Percentiles rank a stretch among this genome's conserved stretches.
Conservation (phyloP, 176 grass and related monocot species). For the Carex cristatella region DNA sequence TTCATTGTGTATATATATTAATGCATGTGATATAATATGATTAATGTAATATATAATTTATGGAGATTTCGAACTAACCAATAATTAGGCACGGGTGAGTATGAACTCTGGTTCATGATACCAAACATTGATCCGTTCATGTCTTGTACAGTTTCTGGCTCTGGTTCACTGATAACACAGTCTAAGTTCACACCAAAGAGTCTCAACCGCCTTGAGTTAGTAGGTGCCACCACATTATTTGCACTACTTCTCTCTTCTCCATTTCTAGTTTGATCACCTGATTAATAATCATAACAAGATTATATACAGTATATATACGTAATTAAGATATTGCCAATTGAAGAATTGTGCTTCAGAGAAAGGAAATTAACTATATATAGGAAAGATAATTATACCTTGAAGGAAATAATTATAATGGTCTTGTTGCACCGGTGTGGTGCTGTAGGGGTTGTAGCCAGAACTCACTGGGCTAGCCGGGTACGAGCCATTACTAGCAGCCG, state of each 20-base stretch:
- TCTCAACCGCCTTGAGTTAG: conserved; percentile 44
- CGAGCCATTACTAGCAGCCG: conserved; percentile 45
- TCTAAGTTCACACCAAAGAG: conserved; percentile 91
- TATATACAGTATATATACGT: neutral
- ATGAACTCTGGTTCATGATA: conserved; percentile 37
- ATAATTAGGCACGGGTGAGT: conserved; percentile 34
- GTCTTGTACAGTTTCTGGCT: conserved; percentile 17
- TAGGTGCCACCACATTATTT: conserved; percentile 16
- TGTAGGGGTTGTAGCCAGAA: conserved; percentile 11
- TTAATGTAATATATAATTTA: neutral
- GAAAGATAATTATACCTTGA: neutral
- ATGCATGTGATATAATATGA: conserved; percentile 16
- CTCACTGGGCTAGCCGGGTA: conserved; percentile 46
- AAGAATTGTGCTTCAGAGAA: neutral
- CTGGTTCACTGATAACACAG: conserved; percentile 50
- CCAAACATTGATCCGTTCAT: conserved; percentile 25
- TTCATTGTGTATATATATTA: neutral
- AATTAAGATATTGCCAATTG: neutral
- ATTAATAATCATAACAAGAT: neutral
- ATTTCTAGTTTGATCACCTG: conserved; percentile 24
- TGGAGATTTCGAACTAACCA: conserved; percentile 43
- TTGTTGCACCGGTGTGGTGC: neutral
- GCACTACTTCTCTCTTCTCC: conserved; percentile 30
- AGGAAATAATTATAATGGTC: neutral
- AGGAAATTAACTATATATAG: neutral